Conservation (phyloP, 106 monocot species). For the Hemerocallis citrina region DNA sequence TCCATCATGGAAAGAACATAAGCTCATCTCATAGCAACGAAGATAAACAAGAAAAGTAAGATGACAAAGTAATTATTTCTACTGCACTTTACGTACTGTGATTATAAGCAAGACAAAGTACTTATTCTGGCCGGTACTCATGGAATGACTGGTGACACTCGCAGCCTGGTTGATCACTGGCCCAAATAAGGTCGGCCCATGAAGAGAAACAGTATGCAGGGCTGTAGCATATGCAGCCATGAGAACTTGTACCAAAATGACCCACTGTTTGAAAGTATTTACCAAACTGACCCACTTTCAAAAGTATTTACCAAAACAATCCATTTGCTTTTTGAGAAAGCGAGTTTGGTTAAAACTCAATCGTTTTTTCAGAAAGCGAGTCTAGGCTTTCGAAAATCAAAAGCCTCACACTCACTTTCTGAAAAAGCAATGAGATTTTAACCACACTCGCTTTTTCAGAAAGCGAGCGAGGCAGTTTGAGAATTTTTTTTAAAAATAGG, state of each 20-base stretch:
- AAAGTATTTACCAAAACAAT: too few species aligned
- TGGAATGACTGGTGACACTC: conserved; percentile 33
- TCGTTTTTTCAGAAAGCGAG: too few species aligned
- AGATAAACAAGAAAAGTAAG: neutral
- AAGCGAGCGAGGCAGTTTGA: too few species aligned
- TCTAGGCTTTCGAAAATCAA: too few species aligned
- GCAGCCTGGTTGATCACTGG: conserved; percentile 63
- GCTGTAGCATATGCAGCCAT: conserved; percentile 61
- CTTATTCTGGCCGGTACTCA: conserved; percentile 28
- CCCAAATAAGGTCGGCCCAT: conserved; percentile 77
- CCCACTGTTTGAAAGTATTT: conserved; percentile 37
- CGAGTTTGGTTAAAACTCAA: too few species aligned
- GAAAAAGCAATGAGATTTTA: too few species aligned
- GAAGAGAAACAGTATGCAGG: conserved; percentile 50
- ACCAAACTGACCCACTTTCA: too few species aligned
- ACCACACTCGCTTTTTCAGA: too few species aligned
- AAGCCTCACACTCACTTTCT: too few species aligned
- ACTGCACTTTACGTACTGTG: conserved; percentile 37
- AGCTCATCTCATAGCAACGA: neutral
- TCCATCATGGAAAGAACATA: conserved; percentile 48
- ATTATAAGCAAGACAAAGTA: conserved; percentile 74
- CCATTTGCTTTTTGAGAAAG: too few species aligned
- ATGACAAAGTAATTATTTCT: neutral
- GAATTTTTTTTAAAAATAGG: too few species aligned
- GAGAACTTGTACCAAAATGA: conserved; percentile 55